A percentile compares a stretch with the other conserved stretches of the same genome.
These are phyloP conservation scores for Nicotiana rustica DNA, from an alignment of 305 asterid genomes.

Conservation along the genomic window DNA sequence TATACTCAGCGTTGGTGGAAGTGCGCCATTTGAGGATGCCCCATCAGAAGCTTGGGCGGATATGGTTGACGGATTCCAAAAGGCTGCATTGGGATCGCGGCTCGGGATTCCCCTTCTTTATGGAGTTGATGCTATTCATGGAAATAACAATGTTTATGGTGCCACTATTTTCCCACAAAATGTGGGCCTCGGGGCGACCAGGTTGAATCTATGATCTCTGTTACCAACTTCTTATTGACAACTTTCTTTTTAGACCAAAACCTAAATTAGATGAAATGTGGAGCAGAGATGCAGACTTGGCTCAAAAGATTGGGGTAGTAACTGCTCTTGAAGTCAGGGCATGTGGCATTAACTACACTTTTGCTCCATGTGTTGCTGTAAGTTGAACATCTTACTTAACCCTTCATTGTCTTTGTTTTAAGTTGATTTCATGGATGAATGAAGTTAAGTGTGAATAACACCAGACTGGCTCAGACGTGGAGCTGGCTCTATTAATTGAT, in stretches of 20 bases:
- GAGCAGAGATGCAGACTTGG: conserved; percentile 55
- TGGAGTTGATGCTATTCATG: conserved; percentile 53
- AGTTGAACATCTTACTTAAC: conserved; percentile 33
- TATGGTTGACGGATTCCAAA: conserved; percentile 51
- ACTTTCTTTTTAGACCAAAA: not conserved
- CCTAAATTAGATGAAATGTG: conserved; percentile 27
- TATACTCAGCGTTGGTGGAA: conserved; percentile 54
- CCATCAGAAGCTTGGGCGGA: conserved; percentile 52
- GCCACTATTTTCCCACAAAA: conserved; percentile 54
- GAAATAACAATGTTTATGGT: conserved; percentile 51
- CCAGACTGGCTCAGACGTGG: no score
- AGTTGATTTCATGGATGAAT: not conserved
- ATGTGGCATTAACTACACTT: conserved; percentile 50
- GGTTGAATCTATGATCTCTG: conserved; percentile 33
- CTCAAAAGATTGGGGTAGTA: conserved; percentile 50
- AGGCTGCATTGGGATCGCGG: conserved; percentile 51
- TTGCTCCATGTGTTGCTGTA: conserved; percentile 67
- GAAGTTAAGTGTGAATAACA: not conserved
- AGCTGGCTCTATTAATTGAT: no score
- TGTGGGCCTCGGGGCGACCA: conserved; percentile 52
- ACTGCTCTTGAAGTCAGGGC: conserved; percentile 65
- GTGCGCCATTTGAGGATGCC: conserved; percentile 53
- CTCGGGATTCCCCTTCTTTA: conserved; percentile 51
- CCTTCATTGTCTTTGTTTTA: not conserved
- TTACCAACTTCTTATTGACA: not conserved